Evolutionary conservation across 1,139 yeast genomes (phyloP), one percentile per base, ranked within the genome.

Genomic region (Scheffersomyces lignicola): DNA sequence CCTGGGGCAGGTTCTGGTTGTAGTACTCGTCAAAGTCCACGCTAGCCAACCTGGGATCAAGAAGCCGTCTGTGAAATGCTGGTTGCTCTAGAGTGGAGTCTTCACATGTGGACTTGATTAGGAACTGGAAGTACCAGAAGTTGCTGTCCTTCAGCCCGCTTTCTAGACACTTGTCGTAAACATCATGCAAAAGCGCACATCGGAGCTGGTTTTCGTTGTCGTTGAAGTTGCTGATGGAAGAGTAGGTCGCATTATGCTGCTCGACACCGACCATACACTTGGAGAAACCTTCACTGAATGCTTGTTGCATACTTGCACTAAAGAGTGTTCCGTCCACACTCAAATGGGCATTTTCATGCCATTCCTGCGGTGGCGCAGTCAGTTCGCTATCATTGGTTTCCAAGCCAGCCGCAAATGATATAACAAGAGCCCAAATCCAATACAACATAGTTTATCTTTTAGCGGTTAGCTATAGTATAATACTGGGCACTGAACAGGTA

Each of bases 11-110:
- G 29, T 34, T 29, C 14, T 30, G 29, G 22, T 40, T 34, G 32
- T 42, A 42, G 32, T 34, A 31, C 14, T 40, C 22, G 18, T 30
- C 33, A 24, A 43, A 41, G 33, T 40, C 32, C 10, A 41, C 24
- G 15, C 21, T 11, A 5, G 25, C 15, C 7, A 15, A 24, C 20
- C 17, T 27, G 7, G 18, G 13, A 11, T 28, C 28, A 18, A 18
- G 18, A 14, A 23, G 13, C 16, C 20, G 18, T 18, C 24, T 34
- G 3, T n/a, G 4, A 16, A 18, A 21, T n/a, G 24, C 10, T 21
- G 11, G n/a, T 12, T 28, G 4, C n/a, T 16, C 14, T n/a, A 21
- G 15, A 7, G n/a, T 31, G 4, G 14, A 13, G 8, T 7, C 17
- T 13, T 22, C 25, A 15, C 37, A 38, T 9, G n/a, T n/a, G 5